phyloP scores from a whole-genome alignment of 2,329 filamentous ascomycete species.

The Geosmithia morbida region DNA sequence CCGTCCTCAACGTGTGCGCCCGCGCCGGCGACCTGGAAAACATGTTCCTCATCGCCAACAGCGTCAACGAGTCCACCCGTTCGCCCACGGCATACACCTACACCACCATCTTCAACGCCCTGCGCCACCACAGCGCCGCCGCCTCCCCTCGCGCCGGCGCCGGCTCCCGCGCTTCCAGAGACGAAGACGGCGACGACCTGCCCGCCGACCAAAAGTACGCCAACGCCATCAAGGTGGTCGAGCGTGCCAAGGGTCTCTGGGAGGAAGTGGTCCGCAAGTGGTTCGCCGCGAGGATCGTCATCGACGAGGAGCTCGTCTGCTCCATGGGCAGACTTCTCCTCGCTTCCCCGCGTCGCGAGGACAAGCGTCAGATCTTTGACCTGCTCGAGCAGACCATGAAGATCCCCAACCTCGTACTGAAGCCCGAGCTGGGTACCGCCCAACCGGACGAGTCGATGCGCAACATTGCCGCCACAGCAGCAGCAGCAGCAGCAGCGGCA shows the following conservation, averaged over 20 bases:
- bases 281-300: constrained; percentile 50
- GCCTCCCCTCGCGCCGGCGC: background rate
- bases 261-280: constrained; percentile 64
- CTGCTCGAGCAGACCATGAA: constrained; percentile 74
- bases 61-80: constrained; percentile 48
- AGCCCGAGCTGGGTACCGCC: constrained; percentile 5
- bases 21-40: constrained; percentile 62
- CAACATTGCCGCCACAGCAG: constrained; percentile 5
- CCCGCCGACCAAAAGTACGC: constrained; percentile 14
- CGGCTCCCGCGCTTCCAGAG: background rate
- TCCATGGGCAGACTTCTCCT: constrained; percentile 72
- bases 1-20: constrained; percentile 70
- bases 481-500: background rate
- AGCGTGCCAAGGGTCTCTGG: constrained; percentile 66
- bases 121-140: constrained; percentile 28
- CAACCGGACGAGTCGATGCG: constrained; percentile 8
- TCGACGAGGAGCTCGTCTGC: constrained; percentile 70
- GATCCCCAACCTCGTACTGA: constrained; percentile 41
- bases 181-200: constrained; percentile 10
- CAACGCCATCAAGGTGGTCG: constrained; percentile 31
- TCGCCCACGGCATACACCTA: constrained; percentile 60
- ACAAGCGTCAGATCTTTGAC: constrained; percentile 59
- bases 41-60: constrained; percentile 62
- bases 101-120: constrained; percentile 66
- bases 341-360: constrained; percentile 38